Base-by-base conservation (phyloP, 257 asterid genomes). In the Buddleja alternifolia region DNA sequence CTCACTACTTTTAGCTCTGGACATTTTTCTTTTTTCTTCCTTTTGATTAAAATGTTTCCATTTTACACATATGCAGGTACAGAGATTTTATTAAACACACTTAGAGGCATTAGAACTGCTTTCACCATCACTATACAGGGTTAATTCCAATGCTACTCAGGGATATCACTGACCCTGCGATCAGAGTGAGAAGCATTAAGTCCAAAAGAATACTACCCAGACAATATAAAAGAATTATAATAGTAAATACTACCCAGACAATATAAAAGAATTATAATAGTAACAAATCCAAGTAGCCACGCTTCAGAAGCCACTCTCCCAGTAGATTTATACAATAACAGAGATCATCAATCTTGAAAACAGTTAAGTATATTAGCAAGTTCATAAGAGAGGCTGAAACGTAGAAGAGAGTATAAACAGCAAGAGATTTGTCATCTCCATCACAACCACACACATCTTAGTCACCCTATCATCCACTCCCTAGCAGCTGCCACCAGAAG, bases 91-190 rank as follows among this genome's bases (percentile, higher is more conserved):
- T 20, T 65, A 79, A 67, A 75, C 63, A 67, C 74, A 83, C 61
- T 42, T 63, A 78, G 77, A 67, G 84, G 72, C 77, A 86, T 69
- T 78, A 76, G 73, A 71, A 77, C 80, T 66, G 77, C 96, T 75
- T 81, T 81, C 92, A 61, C 78, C 92, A 74, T 79, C 88, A 82
- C 73, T 64, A 78, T 73, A 81, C 80, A 84, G 67, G 77, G 78
- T 83, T 63, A 81, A 75, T 58, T 72, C 91, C 86, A 78, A 85
- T 85, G 81, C 81, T 84, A 82, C 76, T 76, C 85, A 85, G 79
- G 82, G 74, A 73, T 76, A 78, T 77, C 83, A 88, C 78, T 34
- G 77, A 78, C 80, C 95, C 89, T 84, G 96, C 88, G 93, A 89
- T 83, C 86, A 85, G 70, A 85, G 84, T 76, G 78, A 83, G 84